Conservation (phyloP, 805 yeast genomes). For the Candida tibetensis region DNA sequence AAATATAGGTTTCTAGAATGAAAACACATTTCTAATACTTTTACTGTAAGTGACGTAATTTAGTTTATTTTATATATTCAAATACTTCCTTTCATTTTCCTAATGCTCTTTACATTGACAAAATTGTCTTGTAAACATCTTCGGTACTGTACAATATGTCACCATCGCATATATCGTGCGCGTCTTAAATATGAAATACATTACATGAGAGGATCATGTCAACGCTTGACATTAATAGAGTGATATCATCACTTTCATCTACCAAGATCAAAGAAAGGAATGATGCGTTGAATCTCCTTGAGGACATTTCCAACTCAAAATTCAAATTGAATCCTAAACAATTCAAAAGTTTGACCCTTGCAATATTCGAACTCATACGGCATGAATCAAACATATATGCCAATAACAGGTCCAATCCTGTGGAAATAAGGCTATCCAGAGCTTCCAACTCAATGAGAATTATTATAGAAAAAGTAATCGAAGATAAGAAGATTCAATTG, state of each 20-base stretch:
- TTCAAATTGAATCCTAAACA: constrained; percentile 19
- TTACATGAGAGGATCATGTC: constrained; percentile 4
- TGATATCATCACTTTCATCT: constrained; percentile 38
- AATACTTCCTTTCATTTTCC: too few species aligned
- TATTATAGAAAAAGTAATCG: constrained; percentile 17
- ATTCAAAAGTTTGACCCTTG: constrained; percentile 20
- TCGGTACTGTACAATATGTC: too few species aligned
- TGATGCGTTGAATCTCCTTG: constrained; percentile 41
- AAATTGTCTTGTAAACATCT: too few species aligned
- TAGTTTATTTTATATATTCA: too few species aligned
- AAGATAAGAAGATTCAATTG: constrained; percentile 12
- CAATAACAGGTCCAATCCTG: constrained; percentile 22
- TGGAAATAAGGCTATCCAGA: constrained; percentile 26
- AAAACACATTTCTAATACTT: too few species aligned
- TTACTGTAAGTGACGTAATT: too few species aligned
- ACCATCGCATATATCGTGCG: too few species aligned
- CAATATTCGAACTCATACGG: constrained; percentile 27
- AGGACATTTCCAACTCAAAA: constrained; percentile 17
- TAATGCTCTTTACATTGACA: too few species aligned
- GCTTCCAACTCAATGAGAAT: constrained; percentile 32
- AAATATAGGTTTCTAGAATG: too few species aligned
- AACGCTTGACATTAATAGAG: constrained; percentile 18
- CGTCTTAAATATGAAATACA: not conserved
- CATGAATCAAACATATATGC: constrained; percentile 33
- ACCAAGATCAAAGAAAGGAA: constrained; percentile 53